Evolutionary conservation across 345 rosid genomes (phyloP).

Genomic region (Cardamine chenopodiifolia): DNA sequence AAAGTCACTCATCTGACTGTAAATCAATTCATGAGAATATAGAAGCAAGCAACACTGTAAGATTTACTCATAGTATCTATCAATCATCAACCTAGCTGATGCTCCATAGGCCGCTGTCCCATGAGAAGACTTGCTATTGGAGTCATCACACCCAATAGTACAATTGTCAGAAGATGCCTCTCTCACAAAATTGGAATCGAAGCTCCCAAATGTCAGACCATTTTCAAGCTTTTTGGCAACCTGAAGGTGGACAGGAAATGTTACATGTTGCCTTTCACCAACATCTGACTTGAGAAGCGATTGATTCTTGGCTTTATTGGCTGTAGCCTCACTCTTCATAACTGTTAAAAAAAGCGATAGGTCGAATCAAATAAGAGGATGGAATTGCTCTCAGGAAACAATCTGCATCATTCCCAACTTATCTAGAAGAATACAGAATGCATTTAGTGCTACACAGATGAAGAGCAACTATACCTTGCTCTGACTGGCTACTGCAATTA

Average conservation of each 20-base stretch:
- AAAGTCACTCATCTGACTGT: slow-evolving; percentile 4
- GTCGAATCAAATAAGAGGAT: neutral
- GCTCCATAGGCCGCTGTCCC: slow-evolving; percentile 45
- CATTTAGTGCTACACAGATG: slow-evolving; percentile 4
- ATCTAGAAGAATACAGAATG: slow-evolving; percentile 6
- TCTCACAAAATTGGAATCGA: slow-evolving; percentile 52
- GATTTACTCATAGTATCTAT: neutral
- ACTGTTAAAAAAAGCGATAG: slow-evolving; percentile 20
- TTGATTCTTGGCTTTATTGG: slow-evolving; percentile 41
- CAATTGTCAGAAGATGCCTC: slow-evolving; percentile 30
- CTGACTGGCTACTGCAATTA: slow-evolving; percentile 33
- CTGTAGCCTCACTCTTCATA: slow-evolving; percentile 26
- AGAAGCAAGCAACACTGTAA: slow-evolving; percentile 4
- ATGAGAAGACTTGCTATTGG: slow-evolving; percentile 46
- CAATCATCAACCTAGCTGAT: slow-evolving; percentile 54
- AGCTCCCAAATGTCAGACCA: slow-evolving; percentile 88
- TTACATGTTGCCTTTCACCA: slow-evolving; percentile 62
- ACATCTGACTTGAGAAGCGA: slow-evolving; percentile 41
- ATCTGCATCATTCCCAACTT: slow-evolving; percentile 13
- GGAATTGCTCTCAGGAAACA: neutral
- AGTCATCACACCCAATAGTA: slow-evolving; percentile 42
- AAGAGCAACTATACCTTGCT: slow-evolving; percentile 44
- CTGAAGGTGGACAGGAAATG: slow-evolving; percentile 76
- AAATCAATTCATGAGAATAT: neutral
- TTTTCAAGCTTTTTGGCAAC: slow-evolving; percentile 67